Evolutionary conservation across 768 basidiomycete species (phyloP).

Genomic region (Pisolithus marmoratus): DNA sequence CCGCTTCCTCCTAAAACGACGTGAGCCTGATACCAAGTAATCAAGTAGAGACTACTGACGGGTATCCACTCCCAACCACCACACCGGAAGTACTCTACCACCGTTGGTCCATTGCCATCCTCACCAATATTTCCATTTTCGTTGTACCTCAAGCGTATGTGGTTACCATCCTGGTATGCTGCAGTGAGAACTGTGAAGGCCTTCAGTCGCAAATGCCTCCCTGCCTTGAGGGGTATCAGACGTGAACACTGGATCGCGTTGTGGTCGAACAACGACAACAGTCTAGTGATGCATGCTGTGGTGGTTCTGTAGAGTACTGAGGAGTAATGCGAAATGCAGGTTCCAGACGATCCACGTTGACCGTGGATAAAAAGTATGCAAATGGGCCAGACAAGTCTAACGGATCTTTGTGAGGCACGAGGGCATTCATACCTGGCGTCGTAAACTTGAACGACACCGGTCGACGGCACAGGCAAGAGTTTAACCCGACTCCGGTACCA

Average conservation of each 20-base stretch:
- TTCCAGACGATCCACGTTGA: conserved; percentile 85
- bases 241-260: conserved; percentile 45
- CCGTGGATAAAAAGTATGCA: conserved; percentile 75
- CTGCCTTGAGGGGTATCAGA: conserved; percentile 40
- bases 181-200: conserved; percentile 47
- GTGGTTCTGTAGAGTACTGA: conserved; percentile 41
- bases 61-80: conserved; percentile 86
- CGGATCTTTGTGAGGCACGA: conserved; percentile 40
- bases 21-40: conserved; percentile 1
- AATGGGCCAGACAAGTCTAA: conserved; percentile 70
- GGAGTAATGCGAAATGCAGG: conserved; percentile 76
- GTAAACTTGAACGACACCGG: conserved; percentile 51
- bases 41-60: conserved; percentile 37
- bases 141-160: conserved; percentile 57
- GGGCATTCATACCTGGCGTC: conserved; percentile 42
- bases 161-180: conserved; percentile 78
- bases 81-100: conserved; percentile 77
- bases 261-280: conserved; percentile 70
- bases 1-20: conserved; percentile 45
- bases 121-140: conserved; percentile 35
- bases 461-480: conserved; percentile 43
- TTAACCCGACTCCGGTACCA: conserved; percentile 63
- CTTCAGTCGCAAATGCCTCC: conserved; percentile 46
- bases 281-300: conserved; percentile 54
- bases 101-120: conserved; percentile 42